These are phyloP conservation scores for Litchi chinensis DNA, from an alignment of 345 rosid genomes.

Conservation along the genomic window DNA sequence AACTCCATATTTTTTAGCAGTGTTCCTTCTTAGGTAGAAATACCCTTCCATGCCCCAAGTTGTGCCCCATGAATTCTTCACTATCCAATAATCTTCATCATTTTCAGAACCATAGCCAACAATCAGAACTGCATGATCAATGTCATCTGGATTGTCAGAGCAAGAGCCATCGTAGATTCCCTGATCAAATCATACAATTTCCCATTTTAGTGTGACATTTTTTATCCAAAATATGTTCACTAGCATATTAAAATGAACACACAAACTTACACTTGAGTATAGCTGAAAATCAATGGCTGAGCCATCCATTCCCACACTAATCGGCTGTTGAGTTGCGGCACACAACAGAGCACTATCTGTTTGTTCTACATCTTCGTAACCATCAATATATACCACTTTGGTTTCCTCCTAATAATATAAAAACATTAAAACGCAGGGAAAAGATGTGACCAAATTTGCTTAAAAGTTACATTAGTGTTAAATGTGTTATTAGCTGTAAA, in stretches of 20 bases:
- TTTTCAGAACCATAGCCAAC: constrained; percentile 77
- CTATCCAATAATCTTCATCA: constrained; percentile 78
- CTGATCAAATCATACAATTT: constrained; percentile 30
- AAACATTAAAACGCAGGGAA: not conserved
- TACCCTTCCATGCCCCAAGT: constrained; percentile 71
- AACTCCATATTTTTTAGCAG: constrained; percentile 40
- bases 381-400: constrained; percentile 60
- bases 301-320: constrained; percentile 75
- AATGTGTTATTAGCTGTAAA: not conserved
- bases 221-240: not conserved
- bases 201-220: constrained; percentile 20
- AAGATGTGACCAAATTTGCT: not conserved
- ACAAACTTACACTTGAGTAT: constrained; percentile 59
- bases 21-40: constrained; percentile 49
- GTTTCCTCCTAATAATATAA: constrained; percentile 47
- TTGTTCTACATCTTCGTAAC: constrained; percentile 61
- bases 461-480: not conserved
- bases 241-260: not conserved
- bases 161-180: constrained; percentile 64
- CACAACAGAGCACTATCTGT: constrained; percentile 64
- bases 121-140: constrained; percentile 75
- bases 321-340: constrained; percentile 68
- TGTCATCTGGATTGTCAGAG: constrained; percentile 57
- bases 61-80: constrained; percentile 83
- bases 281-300: constrained; percentile 78